These are phyloP conservation scores for Fulvia fulva DNA, from an alignment of 2,329 filamentous ascomycete genomes.

Conservation along the genomic window DNA sequence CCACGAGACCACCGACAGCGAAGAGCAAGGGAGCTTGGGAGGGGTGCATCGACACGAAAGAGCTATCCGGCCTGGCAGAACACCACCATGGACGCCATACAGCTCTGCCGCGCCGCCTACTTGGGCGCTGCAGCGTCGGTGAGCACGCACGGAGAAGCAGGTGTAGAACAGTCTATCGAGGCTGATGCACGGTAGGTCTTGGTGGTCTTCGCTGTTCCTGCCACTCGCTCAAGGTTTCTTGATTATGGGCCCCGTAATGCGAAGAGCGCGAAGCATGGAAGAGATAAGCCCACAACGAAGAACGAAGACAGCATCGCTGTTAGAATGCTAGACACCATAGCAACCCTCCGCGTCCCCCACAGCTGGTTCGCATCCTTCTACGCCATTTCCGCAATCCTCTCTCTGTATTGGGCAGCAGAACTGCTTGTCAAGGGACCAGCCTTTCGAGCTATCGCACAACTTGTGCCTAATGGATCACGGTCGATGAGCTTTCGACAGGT, in stretches of 20 bases:
- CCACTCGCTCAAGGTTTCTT: constrained; percentile 54
- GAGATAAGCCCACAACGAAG: not conserved
- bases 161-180: not conserved
- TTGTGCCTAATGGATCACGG: constrained; percentile 19
- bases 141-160: constrained; percentile 4
- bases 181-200: constrained; percentile 43
- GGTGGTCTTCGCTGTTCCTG: constrained; percentile 48
- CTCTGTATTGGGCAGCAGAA: constrained; percentile 64
- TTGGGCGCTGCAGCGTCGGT: constrained; percentile 20
- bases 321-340: constrained; percentile 42
- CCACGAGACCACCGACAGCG: not conserved
- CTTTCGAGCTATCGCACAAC: constrained; percentile 46
- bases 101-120: constrained; percentile 19
- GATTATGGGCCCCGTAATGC: constrained; percentile 54
- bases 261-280: constrained; percentile 14
- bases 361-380: constrained; percentile 91
- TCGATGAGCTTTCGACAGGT: constrained; percentile 62
- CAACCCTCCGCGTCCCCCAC: constrained; percentile 68
- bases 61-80: not conserved
- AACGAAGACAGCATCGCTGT: not conserved
- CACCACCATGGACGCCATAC: constrained; percentile 9
- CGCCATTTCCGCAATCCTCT: constrained; percentile 63
- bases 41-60: not conserved
- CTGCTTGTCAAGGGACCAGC: constrained; percentile 53
- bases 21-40: not conserved